Evolutionary conservation across 805 yeast species (phyloP).

Genomic region (Yarrowia alimentaria): DNA sequence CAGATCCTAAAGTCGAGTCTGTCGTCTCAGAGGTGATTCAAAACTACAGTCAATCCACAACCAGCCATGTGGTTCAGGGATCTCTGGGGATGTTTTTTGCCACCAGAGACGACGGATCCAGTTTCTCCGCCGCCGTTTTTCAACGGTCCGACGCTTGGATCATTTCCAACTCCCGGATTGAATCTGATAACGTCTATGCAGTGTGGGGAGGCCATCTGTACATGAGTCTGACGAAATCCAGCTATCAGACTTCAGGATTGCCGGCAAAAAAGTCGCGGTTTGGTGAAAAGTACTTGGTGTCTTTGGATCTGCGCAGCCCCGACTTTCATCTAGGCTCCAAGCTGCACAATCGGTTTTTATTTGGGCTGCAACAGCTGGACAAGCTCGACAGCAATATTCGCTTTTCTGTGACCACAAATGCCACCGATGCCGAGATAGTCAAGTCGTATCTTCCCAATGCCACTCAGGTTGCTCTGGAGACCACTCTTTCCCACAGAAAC

Average conservation of each 20-base stretch:
- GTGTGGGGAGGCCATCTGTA: conserved; percentile 36
- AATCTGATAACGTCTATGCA: conserved; percentile 40
- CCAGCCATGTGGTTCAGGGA: too few relatives aligned
- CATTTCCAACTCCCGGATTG: conserved; percentile 34
- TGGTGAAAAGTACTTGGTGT: conserved; percentile 7
- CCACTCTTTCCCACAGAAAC: background rate
- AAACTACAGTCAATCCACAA: too few relatives aligned
- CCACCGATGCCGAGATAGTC: background rate
- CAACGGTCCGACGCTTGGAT: conserved; percentile 11
- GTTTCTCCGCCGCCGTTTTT: conserved; percentile 1
- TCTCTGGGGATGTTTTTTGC: conserved; percentile 5
- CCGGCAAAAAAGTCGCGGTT: conserved; percentile 37
- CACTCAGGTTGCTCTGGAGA: background rate
- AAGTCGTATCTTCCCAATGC: background rate
- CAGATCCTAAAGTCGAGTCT: background rate
- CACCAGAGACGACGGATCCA: conserved; percentile 6
- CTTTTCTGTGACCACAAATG: background rate
- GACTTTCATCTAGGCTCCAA: conserved; percentile 23
- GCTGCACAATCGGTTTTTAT: conserved; percentile 31
- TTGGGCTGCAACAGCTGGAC: conserved; percentile 32
- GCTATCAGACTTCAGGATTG: conserved; percentile 41
- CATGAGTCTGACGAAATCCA: conserved; percentile 38
- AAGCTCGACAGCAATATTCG: conserved; percentile 1
- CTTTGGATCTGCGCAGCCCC: conserved; percentile 14
- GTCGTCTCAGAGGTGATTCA: too few relatives aligned